These are phyloP conservation scores for Sphaerulina vaccinii DNA, from an alignment of 2,329 filamentous ascomycete species.

Conservation along the genomic window DNA sequence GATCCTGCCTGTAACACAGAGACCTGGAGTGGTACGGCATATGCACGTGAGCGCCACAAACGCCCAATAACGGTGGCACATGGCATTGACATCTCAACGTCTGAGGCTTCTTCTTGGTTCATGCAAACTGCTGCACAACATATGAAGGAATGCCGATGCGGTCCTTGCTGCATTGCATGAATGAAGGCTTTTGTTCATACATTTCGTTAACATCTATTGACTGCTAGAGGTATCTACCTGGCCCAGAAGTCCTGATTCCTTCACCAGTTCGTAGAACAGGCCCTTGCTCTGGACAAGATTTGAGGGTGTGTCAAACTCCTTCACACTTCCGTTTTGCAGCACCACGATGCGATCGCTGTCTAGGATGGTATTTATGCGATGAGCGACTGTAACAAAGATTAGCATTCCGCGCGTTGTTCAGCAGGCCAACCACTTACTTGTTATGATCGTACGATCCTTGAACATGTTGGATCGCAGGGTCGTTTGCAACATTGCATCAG, in stretches of 20 bases:
- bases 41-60: constrained; percentile 10
- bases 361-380: constrained; percentile 96
- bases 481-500: constrained; percentile 63
- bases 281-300: constrained; percentile 74
- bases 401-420: not conserved
- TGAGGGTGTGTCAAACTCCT: constrained; percentile 85
- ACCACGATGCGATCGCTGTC: constrained; percentile 88
- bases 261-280: constrained; percentile 85
- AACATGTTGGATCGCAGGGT: constrained; percentile 68
- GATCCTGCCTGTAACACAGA: not conserved
- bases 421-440: constrained; percentile 53
- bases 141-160: too few species aligned
- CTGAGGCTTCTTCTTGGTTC: not conserved
- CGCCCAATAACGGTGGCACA: constrained; percentile 1
- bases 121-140: constrained; percentile 1
- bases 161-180: not conserved
- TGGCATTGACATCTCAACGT: constrained; percentile 15
- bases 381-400: constrained; percentile 58
- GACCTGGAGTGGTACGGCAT: constrained; percentile 9
- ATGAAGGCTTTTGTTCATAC: not conserved
- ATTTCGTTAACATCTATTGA: constrained; percentile 4
- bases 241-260: constrained; percentile 76
- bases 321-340: constrained; percentile 83
- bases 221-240: constrained; percentile 29
- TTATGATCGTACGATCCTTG: constrained; percentile 92